phyloP scores from a whole-genome alignment of 192 early-diverging fungal genomes.

The Diversispora eburnea region DNA sequence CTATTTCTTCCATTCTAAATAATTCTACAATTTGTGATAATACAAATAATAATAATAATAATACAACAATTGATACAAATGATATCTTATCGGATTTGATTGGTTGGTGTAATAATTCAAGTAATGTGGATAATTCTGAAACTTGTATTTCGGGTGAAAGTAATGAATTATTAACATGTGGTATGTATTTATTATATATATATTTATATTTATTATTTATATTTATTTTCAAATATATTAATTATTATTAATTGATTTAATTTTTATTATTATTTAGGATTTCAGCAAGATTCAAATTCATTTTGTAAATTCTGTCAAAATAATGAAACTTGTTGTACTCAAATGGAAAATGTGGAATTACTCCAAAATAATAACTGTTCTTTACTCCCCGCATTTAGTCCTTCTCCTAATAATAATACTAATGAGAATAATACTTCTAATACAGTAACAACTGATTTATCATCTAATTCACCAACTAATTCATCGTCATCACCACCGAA shows the following conservation, averaged over 20 bases:
- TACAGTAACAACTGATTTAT: not conserved
- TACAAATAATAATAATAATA: too few relatives aligned
- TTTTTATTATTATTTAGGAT: conserved; percentile 3
- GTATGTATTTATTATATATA: conserved; percentile 11
- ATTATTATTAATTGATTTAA: not conserved
- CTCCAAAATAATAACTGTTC: too few relatives aligned
- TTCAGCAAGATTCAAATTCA: not conserved
- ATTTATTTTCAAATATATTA: not conserved
- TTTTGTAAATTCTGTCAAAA: conserved; percentile 10
- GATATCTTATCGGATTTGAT: not conserved
- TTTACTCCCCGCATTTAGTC: too few relatives aligned
- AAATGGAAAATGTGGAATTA: not conserved
- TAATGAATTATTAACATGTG: conserved; percentile 20
- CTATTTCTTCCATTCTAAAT: too few relatives aligned
- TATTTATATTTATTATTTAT: not conserved
- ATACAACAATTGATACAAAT: too few relatives aligned
- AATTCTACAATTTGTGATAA: too few relatives aligned
- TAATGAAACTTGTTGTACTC: not conserved
- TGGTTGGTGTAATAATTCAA: not conserved
- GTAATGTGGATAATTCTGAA: not conserved
- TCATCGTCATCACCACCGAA: not conserved
- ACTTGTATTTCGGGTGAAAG: conserved; percentile 21
- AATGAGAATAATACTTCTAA: not conserved
- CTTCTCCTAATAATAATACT: not conserved
- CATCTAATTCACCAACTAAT: not conserved